Evolutionary conservation across 257 asterid species (phyloP).

Genomic region (Solanum piurae): DNA sequence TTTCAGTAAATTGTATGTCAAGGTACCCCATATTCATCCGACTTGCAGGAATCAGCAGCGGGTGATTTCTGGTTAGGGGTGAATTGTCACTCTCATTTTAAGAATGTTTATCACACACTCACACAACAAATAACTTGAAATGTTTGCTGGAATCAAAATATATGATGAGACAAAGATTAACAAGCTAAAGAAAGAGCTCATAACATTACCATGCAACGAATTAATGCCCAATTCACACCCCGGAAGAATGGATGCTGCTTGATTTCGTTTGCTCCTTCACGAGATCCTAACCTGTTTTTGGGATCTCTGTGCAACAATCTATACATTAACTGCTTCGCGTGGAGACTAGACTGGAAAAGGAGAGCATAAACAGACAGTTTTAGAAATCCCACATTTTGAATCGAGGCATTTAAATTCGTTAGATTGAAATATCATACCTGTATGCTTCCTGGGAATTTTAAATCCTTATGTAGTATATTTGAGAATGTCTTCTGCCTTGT

Average conservation of each 20-base stretch:
- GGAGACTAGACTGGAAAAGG: conserved; percentile 65
- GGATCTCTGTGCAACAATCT: conserved; percentile 91
- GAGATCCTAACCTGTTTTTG: conserved; percentile 80
- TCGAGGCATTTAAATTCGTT: background rate
- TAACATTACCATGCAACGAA: conserved; percentile 75
- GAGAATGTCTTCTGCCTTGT: conserved; percentile 94
- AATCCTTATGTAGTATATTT: conserved; percentile 79
- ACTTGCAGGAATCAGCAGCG: background rate
- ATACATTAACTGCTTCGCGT: conserved; percentile 76
- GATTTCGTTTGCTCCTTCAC: conserved; percentile 86
- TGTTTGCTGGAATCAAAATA: background rate
- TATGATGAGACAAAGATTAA: background rate
- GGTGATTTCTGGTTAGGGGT: background rate
- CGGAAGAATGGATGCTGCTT: conserved; percentile 84
- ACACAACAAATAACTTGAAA: background rate
- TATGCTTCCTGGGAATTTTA: conserved; percentile 78
- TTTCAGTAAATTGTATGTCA: background rate
- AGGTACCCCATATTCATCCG: background rate
- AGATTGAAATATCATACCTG: conserved; percentile 31
- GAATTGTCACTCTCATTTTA: background rate
- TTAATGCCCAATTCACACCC: conserved; percentile 88
- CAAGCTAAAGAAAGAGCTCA: background rate
- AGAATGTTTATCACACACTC: background rate
- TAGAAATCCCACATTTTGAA: background rate
- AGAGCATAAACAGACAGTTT: background rate